Conservation (phyloP, 129 eudicot genomes). For the Chrysanthemum makinoi region DNA sequence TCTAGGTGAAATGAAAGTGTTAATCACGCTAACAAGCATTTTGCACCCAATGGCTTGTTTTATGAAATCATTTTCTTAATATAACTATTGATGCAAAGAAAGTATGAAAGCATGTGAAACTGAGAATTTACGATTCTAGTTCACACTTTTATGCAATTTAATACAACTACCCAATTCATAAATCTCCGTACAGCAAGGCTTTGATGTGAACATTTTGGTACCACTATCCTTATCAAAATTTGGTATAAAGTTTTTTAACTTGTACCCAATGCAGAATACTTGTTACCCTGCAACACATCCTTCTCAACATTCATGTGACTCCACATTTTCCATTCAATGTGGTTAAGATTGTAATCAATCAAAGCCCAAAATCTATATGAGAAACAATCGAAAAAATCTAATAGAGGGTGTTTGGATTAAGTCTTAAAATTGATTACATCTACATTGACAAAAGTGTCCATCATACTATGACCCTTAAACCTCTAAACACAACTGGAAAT, state of each 20-base stretch:
- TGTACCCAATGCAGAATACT: slow-evolving; percentile 23
- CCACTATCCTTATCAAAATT: slow-evolving; percentile 9
- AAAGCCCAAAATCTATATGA: neutral
- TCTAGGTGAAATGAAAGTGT: too few relatives aligned
- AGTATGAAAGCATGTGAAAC: neutral
- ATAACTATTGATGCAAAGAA: neutral
- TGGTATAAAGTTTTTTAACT: neutral
- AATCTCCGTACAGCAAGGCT: slow-evolving; percentile 11
- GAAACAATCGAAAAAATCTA: neutral
- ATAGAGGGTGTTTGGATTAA: too few relatives aligned
- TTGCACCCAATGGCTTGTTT: neutral
- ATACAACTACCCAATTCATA: slow-evolving; percentile 18
- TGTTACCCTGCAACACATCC: slow-evolving; percentile 20
- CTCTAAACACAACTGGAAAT: too few relatives aligned
- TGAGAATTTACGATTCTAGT: slow-evolving; percentile 15
- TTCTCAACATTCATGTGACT: slow-evolving; percentile 12
- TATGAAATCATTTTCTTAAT: neutral
- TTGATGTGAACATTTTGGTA: slow-evolving; percentile 11
- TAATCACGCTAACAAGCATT: neutral
- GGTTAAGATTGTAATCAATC: neutral
- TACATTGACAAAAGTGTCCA: too few relatives aligned
- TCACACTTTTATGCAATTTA: slow-evolving; percentile 19
- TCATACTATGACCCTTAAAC: too few relatives aligned
- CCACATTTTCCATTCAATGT: neutral
- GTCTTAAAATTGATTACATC: too few relatives aligned